Evolutionary conservation across 1,284 basidiomycete genomes (phyloP), one percentile per base, ranked within the genome.

Genomic region (Ceratobasidium sp.): DNA sequence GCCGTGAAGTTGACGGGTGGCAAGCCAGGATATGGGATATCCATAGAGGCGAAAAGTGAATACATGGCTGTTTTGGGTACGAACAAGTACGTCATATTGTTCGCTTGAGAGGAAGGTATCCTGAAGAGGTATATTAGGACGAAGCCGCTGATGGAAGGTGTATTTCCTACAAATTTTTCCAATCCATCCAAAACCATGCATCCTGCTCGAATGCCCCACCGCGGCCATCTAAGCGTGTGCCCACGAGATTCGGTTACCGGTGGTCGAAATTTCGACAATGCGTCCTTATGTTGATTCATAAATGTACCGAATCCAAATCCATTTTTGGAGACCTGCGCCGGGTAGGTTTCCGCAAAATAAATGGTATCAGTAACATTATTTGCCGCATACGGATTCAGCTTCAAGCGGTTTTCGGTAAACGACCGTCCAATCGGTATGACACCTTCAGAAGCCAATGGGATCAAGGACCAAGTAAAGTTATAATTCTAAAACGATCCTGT

Each of bases 1-100:
- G 32, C 23, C 36, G 52, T 69, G 14, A 69, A 69, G 39, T 69
- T 69, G 18, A 46, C 65, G 2, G 65, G 52, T 10, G 52, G 65
- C 4, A 69, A 26, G 21, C 9, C 6, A 2, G 65, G 65, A 12
- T 55, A 57, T 16, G 39, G 23, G 39, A 69, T 69, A 46, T 69
- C 65, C 65, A 69, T 69, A 14, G 36, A 41, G 2, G 14, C 21
- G 52, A 69, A 69, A 18, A 69, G 26, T 8, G 65, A 69, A 23
- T 69, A 69, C 23, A 69, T 36, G 14, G 65, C 52, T 16, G 65
- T 57, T 26, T 69, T 69, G 53, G 65, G 65, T n/a, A 69, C 65
- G 16, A 55, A 69, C 3, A 69, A 34, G 26, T 69, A 69, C 1
- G 65, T 69, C 52, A 69, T 69, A 21, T 69, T 69, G 6, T 57